phyloP scores from a whole-genome alignment of 2,329 filamentous ascomycete genomes.

The Periconia sp. region DNA sequence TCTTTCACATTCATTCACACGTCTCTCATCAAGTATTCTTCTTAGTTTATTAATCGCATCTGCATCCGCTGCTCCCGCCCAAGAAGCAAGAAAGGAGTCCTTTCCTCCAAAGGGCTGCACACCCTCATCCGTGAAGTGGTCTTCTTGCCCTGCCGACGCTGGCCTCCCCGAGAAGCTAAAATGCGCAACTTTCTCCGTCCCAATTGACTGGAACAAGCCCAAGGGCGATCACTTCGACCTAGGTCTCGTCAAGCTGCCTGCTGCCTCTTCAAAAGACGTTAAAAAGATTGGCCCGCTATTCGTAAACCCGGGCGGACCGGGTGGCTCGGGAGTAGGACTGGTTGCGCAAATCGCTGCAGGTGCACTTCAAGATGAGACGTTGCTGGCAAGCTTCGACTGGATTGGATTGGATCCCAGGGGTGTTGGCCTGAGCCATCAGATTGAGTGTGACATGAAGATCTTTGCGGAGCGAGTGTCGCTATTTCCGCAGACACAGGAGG shows the following conservation, averaged over 20 bases:
- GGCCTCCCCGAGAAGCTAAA: constrained; percentile 11
- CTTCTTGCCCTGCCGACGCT: constrained; percentile 7
- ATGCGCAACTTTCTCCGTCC: constrained; percentile 32
- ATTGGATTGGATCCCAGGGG: constrained; percentile 55
- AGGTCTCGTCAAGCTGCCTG: constrained; percentile 29
- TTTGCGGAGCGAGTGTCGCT: constrained; percentile 46
- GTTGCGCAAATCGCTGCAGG: constrained; percentile 20
- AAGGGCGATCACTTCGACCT: constrained; percentile 34
- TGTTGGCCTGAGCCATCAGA: constrained; percentile 48
- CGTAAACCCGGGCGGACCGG: constrained; percentile 52
- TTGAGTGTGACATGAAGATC: constrained; percentile 47
- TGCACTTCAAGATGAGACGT: neutral
- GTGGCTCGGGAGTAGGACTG: constrained; percentile 34
- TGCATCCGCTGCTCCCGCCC: neutral
- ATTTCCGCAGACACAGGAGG: constrained; percentile 46
- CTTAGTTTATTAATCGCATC: neutral
- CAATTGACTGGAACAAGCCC: constrained; percentile 40
- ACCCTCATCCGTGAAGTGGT: constrained; percentile 7
- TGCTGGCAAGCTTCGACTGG: constrained; percentile 48
- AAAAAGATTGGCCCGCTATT: constrained; percentile 46
- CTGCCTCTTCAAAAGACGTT: constrained; percentile 13
- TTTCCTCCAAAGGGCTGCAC: constrained; percentile 6
- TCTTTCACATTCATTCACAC: neutral
- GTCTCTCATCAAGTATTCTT: neutral
- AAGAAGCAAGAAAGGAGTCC: neutral